Evolutionary conservation across 2,329 filamentous ascomycete genomes (phyloP).

Genomic region (Trichoderma gracile): DNA sequence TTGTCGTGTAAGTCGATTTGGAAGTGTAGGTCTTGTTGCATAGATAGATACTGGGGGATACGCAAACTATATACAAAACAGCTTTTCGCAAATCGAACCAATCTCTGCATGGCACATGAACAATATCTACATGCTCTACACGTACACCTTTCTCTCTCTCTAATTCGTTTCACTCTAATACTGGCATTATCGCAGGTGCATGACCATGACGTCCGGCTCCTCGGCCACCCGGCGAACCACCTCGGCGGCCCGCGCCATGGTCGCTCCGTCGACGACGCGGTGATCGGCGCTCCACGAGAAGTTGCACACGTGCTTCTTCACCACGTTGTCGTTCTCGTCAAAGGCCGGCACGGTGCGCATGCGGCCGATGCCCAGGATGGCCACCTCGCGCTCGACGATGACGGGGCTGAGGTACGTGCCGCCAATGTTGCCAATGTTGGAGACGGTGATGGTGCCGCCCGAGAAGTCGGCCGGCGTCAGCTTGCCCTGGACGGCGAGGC

Average conservation of each 20-base stretch:
- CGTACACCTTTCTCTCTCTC: background rate
- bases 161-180: background rate
- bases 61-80: conserved; percentile 2
- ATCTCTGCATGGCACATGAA: conserved; percentile 7
- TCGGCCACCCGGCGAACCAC: conserved; percentile 77
- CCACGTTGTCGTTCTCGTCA: conserved; percentile 57
- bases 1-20: too few relatives aligned
- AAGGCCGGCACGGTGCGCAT: conserved; percentile 82
- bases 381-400: conserved; percentile 86
- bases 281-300: conserved; percentile 98
- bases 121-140: conserved; percentile 5
- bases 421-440: conserved; percentile 94
- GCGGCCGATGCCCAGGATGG: conserved; percentile 85
- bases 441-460: conserved; percentile 91
- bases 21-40: too few relatives aligned
- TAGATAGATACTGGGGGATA: too few relatives aligned
- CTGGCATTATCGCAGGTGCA: conserved; percentile 69
- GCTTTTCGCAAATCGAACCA: background rate
- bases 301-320: conserved; percentile 78
- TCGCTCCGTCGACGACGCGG: conserved; percentile 89
- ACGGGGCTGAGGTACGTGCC: conserved; percentile 90
- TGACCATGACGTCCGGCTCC: conserved; percentile 82
- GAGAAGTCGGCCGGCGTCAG: conserved; percentile 73
- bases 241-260: conserved; percentile 87
- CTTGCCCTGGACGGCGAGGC: conserved; percentile 71